Conservation (phyloP, 2,329 filamentous ascomycete genomes). For the Waltergamsia citrina region DNA sequence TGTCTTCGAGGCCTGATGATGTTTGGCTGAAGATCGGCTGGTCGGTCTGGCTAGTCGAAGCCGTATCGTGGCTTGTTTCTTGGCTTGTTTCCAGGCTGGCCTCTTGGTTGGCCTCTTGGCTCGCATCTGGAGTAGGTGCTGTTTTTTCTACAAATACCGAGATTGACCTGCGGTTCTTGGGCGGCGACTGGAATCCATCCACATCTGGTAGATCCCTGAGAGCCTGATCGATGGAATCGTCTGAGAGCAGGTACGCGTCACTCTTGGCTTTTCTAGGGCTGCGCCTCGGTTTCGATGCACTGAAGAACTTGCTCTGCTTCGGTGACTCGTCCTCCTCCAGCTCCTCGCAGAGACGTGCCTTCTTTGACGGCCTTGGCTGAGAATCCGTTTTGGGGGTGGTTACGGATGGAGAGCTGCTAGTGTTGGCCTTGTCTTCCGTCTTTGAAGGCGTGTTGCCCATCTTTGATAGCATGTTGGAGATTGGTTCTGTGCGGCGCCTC, state of each 20-base stretch:
- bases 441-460: slow-evolving; percentile 10
- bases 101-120: slow-evolving; percentile 6
- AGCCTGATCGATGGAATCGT: slow-evolving; percentile 48
- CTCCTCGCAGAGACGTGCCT: slow-evolving; percentile 44
- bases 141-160: slow-evolving; percentile 38
- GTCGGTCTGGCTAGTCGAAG: slow-evolving; percentile 3
- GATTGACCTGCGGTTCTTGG: slow-evolving; percentile 25
- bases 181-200: slow-evolving; percentile 32
- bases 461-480: slow-evolving; percentile 30
- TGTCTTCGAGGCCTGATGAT: not conserved
- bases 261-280: slow-evolving; percentile 19
- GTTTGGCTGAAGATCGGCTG: slow-evolving; percentile 1
- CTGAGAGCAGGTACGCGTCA: slow-evolving; percentile 39
- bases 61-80: slow-evolving; percentile 8
- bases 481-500: slow-evolving; percentile 43
- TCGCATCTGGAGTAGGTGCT: slow-evolving; percentile 15
- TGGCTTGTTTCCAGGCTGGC: slow-evolving; percentile 5
- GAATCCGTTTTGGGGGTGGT: slow-evolving; percentile 10
- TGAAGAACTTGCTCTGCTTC: slow-evolving; percentile 47
- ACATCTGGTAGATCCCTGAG: slow-evolving; percentile 41
- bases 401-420: slow-evolving; percentile 6
- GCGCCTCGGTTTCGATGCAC: slow-evolving; percentile 16
- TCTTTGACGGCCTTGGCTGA: slow-evolving; percentile 40
- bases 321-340: slow-evolving; percentile 20
- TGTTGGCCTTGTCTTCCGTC: slow-evolving; percentile 6